Evolutionary conservation across 352 stramenopile genomes (phyloP), one percentile per base, ranked within the genome.

Genomic region (Elongisporangium senticosum): DNA sequence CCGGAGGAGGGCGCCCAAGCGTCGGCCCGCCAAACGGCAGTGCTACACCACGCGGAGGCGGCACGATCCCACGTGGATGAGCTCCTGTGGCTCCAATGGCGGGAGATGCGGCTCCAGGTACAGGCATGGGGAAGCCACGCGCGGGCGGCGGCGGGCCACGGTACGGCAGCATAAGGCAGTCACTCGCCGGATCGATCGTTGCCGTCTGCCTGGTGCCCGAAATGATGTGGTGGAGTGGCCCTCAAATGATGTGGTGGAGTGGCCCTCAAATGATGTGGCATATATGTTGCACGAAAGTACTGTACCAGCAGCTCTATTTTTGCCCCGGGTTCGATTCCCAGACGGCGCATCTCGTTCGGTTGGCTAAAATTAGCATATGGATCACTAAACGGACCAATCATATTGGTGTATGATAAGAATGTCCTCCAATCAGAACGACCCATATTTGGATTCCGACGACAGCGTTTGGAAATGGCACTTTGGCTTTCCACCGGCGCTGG

Each of bases 1-100:
- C 33, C 7, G 33, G 33, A 43, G 33, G 33, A 43, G 33, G 33
- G 11, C 33, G 33, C 13, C 33, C 33, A 43, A 43, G 33, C 33
- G 33, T 43, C 33, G 33, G 33, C 17, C 10, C 33, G 8, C 33
- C 33, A 17, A 43, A 43, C 8, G 33, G 33, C 26, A 37, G 23
- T 11, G 47, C n/a, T 4, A 11, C 28, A 20, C 53, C 53, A 21
- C 53, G 53, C 6, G 53, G 39, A 53, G 39, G 54, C 43, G 53
- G 40, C 43, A 59, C 43, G 4, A 28, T 22, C 20, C 49, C 55
- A 20, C 24, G 19, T 3, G 58, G 37, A 7, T 22, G 58, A 43
- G n/a, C 49, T 51, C 82, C 75, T 43, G 72, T 72, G n/a, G 82
- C 68, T 61, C 80, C 80, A 43, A 82, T 61, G 26, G 63, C 72